These are phyloP conservation scores for Kondoa malvinella DNA, from an alignment of 768 basidiomycete genomes.

Conservation along the genomic window DNA sequence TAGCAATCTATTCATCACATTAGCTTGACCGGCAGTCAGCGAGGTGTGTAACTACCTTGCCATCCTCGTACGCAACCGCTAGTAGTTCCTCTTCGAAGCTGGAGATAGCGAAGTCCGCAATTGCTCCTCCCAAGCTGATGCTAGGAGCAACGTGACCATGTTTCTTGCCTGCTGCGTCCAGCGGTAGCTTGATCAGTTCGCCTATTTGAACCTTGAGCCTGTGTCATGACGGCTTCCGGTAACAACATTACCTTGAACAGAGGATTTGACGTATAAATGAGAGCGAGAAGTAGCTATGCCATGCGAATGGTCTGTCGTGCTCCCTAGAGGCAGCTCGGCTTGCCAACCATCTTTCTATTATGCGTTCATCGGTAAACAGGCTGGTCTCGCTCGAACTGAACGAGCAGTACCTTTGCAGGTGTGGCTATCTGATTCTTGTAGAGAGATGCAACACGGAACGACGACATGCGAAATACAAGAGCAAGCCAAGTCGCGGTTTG, in stretches of 20 bases:
- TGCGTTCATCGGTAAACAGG: neutral
- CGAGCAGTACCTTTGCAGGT: conserved; percentile 15
- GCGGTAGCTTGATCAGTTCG: conserved; percentile 11
- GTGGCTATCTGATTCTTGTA: conserved; percentile 21
- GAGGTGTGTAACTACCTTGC: neutral
- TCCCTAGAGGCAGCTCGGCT: conserved; percentile 18
- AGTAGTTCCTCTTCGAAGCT: conserved; percentile 13
- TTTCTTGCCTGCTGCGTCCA: conserved; percentile 15
- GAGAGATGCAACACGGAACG: conserved; percentile 19
- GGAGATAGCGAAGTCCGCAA: conserved; percentile 15
- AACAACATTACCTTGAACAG: no score
- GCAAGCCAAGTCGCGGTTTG: neutral
- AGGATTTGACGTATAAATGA: conserved; percentile 16
- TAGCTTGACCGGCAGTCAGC: no score
- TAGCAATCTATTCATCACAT: neutral
- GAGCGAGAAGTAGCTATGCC: conserved; percentile 5
- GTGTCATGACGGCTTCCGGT: neutral
- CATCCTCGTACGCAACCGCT: conserved; percentile 11
- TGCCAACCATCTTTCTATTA: conserved; percentile 20
- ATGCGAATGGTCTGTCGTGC: conserved; percentile 9
- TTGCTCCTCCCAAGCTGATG: neutral
- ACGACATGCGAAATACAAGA: conserved; percentile 13
- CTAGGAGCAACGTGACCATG: neutral
- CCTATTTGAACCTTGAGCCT: conserved; percentile 5
- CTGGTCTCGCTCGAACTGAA: neutral